A percentile compares a stretch with the other conserved stretches of the same genome.
phyloP scores from a whole-genome alignment of 2,329 filamentous ascomycete species.

The Calonectria pauciramosa region DNA sequence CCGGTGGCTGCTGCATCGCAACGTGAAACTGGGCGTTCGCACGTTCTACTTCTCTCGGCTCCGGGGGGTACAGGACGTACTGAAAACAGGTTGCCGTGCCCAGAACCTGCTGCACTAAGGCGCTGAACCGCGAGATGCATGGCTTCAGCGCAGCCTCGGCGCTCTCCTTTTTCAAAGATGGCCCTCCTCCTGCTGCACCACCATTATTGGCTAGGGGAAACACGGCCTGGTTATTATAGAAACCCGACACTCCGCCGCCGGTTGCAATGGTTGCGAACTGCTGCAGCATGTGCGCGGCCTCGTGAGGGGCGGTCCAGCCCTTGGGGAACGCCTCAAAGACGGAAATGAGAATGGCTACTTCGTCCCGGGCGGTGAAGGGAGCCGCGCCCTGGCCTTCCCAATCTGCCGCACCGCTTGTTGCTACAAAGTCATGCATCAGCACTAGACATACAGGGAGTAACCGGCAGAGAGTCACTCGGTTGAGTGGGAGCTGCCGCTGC shows the following conservation, averaged over 20 bases:
- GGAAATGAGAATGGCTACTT: conserved; percentile 50
- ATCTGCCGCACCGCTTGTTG: conserved; percentile 27
- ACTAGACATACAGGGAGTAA: conserved; percentile 54
- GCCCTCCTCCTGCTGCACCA: background rate
- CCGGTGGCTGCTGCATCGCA: conserved; percentile 32
- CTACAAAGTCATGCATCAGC: conserved; percentile 50
- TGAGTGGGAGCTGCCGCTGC: conserved; percentile 59
- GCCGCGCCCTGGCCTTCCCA: conserved; percentile 34
- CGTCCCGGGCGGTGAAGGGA: conserved; percentile 51
- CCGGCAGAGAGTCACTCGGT: conserved; percentile 57
- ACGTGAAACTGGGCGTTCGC: conserved; percentile 21
- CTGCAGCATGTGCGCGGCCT: conserved; percentile 52
- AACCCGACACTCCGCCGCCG: conserved; percentile 35
- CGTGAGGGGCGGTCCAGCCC: conserved; percentile 51
- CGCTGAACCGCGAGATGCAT: conserved; percentile 39
- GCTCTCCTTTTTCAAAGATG: conserved; percentile 28
- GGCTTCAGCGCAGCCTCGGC: conserved; percentile 37
- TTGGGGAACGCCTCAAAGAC: conserved; percentile 56
- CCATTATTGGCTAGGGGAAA: conserved; percentile 20
- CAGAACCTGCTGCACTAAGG: conserved; percentile 50
- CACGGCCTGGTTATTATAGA: conserved; percentile 33
- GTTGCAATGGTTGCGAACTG: conserved; percentile 43
- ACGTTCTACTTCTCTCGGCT: conserved; percentile 31
- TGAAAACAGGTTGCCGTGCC: conserved; percentile 51
- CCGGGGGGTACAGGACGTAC: conserved; percentile 36